A percentile compares a stretch with the other conserved stretches of the same genome.
Evolutionary conservation across 257 asterid species (phyloP).

Genomic region (Nemophila menziesii): DNA sequence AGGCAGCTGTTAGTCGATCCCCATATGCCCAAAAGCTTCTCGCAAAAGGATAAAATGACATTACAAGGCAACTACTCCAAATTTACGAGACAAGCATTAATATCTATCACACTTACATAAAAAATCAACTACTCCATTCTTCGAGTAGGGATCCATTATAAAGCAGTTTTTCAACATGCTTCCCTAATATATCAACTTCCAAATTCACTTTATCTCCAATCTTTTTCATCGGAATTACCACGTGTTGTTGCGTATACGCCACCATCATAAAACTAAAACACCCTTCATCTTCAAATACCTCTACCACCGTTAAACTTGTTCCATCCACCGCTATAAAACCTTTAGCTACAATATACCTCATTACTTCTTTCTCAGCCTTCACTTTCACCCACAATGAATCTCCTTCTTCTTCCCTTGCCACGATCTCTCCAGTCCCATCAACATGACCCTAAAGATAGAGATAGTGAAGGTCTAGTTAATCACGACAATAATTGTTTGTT

Average conservation of each 20-base stretch:
- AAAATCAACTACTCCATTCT: too few relatives aligned
- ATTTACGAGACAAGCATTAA: too few relatives aligned
- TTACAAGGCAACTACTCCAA: too few relatives aligned
- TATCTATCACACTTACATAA: too few relatives aligned
- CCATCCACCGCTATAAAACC: constrained; percentile 84
- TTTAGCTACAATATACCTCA: constrained; percentile 79
- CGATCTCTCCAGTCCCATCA: constrained; percentile 70
- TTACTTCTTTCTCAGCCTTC: constrained; percentile 32
- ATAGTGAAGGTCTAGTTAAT: too few relatives aligned
- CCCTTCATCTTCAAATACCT: constrained; percentile 58
- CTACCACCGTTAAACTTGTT: constrained; percentile 79
- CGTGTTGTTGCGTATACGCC: constrained; percentile 58
- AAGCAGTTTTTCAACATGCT: constrained; percentile 75
- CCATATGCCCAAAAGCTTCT: too few relatives aligned
- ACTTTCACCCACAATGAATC: constrained; percentile 82
- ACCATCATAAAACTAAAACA: constrained; percentile 76
- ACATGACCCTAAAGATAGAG: too few relatives aligned
- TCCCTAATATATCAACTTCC: constrained; percentile 90
- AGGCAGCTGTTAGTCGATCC: too few relatives aligned
- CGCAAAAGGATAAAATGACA: too few relatives aligned
- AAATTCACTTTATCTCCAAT: constrained; percentile 79
- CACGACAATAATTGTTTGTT: too few relatives aligned
- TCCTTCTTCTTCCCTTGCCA: constrained; percentile 45
- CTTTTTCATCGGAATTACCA: constrained; percentile 65
- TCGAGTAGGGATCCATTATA: constrained; percentile 50